Evolutionary conservation across 768 basidiomycete species (phyloP).

Genomic region (Boletus sp.): DNA sequence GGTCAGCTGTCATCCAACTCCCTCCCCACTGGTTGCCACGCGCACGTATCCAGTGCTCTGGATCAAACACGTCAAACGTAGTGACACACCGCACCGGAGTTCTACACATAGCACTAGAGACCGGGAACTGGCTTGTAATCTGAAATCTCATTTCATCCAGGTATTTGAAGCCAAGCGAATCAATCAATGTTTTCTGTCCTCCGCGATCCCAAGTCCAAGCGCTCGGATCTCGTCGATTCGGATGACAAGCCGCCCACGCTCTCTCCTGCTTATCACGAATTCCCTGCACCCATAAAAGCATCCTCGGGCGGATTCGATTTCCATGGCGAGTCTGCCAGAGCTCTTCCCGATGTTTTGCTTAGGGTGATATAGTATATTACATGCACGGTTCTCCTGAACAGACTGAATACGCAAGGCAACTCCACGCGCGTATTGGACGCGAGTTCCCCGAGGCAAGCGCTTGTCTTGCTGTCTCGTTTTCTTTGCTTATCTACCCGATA

Average conservation of each 20-base stretch:
- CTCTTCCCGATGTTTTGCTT: background rate
- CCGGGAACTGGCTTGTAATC: no score
- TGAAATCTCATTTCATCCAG: no score
- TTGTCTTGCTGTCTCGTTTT: background rate
- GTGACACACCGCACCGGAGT: no score
- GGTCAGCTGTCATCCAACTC: no score
- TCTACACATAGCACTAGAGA: no score
- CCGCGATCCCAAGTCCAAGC: background rate
- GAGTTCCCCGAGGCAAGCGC: conserved; percentile 65
- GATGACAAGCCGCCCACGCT: conserved; percentile 14
- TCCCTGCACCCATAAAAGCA: conserved; percentile 51
- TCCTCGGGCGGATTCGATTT: conserved; percentile 68
- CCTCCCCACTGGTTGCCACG: no score
- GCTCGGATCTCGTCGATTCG: background rate
- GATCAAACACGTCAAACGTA: no score
- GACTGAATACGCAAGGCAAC: conserved; percentile 45
- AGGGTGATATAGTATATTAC: conserved; percentile 53
- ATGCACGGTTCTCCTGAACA: conserved; percentile 45
- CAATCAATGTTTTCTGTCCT: background rate
- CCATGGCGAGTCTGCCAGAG: conserved; percentile 46
- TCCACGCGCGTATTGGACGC: conserved; percentile 55
- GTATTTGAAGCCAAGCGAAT: background rate
- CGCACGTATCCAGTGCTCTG: no score
- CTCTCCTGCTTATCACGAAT: conserved; percentile 52
- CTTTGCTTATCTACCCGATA: conserved; percentile 20